Percentiles rank a stretch among this genome's conserved stretches.
Conservation (phyloP, 2,329 filamentous ascomycete species). For the Apiospora malaysiana region DNA sequence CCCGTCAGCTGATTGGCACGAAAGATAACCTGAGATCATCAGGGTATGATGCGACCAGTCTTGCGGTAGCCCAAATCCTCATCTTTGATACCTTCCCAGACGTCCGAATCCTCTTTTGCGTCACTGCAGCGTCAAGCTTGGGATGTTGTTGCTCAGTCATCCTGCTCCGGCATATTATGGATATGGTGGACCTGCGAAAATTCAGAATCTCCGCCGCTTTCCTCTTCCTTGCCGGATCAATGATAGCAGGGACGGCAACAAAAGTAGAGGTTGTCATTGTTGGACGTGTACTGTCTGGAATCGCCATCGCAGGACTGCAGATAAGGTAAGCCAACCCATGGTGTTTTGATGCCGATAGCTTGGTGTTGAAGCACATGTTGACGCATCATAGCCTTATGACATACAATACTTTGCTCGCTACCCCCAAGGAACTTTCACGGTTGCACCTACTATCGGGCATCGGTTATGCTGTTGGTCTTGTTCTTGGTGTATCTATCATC, state of each 20-base stretch:
- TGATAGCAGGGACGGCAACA: not conserved
- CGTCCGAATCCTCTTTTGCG: not conserved
- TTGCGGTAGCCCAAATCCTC: not conserved
- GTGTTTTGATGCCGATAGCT: not conserved
- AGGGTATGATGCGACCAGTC: not conserved
- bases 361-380: not conserved
- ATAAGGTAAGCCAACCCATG: not conserved
- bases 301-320: not conserved
- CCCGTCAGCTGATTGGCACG: not conserved
- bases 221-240: not conserved
- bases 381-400: not conserved
- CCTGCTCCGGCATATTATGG: not conserved
- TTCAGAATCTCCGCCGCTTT: not conserved
- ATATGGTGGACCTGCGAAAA: constrained; percentile 13
- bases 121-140: not conserved
- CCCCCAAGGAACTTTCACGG: not conserved
- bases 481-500: not conserved
- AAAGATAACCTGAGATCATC: not conserved
- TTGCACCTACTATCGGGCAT: not conserved
- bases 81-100: not conserved
- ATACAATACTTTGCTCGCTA: constrained; percentile 8
- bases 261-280: not conserved
- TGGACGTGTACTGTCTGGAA: not conserved
- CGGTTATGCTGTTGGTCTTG: not conserved
- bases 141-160: not conserved